Percentiles rank a stretch among this genome's conserved stretches.
Conservation (phyloP, 345 rosid species). For the Balakata baccata region DNA sequence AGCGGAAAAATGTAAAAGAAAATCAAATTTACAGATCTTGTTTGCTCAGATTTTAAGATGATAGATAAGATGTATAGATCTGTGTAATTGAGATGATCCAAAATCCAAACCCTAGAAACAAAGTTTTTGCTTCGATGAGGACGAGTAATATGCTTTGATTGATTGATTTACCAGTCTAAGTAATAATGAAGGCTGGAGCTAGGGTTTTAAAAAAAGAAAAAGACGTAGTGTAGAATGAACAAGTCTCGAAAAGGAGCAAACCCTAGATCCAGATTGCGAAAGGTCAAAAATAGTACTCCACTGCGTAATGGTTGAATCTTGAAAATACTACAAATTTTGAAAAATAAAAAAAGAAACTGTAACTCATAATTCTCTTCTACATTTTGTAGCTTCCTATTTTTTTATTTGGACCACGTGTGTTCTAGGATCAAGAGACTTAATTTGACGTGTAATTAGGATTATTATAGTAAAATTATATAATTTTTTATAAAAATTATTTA, state of each 20-base stretch:
- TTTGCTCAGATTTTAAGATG: slow-evolving; percentile 17
- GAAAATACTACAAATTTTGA: too few species aligned
- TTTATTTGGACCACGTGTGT: too few species aligned
- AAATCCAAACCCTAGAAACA: slow-evolving; percentile 15
- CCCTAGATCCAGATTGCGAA: slow-evolving; percentile 23
- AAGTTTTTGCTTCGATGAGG: neutral
- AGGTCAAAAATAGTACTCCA: slow-evolving; percentile 12
- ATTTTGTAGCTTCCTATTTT: too few species aligned
- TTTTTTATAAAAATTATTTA: too few species aligned
- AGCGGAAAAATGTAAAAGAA: neutral
- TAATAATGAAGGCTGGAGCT: neutral
- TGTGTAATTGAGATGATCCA: slow-evolving; percentile 16
- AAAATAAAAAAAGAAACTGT: too few species aligned
- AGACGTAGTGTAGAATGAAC: slow-evolving; percentile 9
- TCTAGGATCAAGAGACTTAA: too few species aligned
- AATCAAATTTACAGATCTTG: slow-evolving; percentile 14
- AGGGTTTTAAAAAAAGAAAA: too few species aligned
- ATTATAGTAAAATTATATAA: too few species aligned
- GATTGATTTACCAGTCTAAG: slow-evolving; percentile 5
- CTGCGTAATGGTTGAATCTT: too few species aligned
- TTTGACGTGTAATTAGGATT: too few species aligned
- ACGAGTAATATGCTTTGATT: neutral
- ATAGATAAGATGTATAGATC: slow-evolving; percentile 5
- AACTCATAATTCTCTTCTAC: too few species aligned
- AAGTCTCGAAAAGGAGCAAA: slow-evolving; percentile 14